Evolutionary conservation across 169 alveolate species (phyloP), one percentile per base, ranked within the genome.

Genomic region (Eimeria praecox): DNA sequence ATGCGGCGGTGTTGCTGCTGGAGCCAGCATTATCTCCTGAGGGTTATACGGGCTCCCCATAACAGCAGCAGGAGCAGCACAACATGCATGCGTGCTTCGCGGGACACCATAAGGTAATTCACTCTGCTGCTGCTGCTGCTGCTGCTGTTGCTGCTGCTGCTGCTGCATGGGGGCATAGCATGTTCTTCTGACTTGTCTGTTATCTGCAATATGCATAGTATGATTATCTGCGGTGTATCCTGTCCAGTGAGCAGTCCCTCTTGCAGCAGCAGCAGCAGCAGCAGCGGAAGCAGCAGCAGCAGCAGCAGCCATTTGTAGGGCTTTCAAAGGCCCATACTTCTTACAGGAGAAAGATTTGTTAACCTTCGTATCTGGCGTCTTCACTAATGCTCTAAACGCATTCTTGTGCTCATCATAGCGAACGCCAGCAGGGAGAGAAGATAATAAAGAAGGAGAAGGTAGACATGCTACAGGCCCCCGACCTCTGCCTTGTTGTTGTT

Each of bases 61-160:
- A 16, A 73, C 20, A 3, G 85, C 52, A 35, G 85, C 85, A 35
- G 85, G 49, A 73, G 49, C 77, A 66, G 77, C 18, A 20, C 30
- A 24, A 18, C n/a, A 18, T 10, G 85, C 44, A n/a, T n/a, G n/a
- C n/a, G n/a, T n/a, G n/a, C n/a, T n/a, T n/a, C n/a, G n/a, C 14
- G 85, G 85, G n/a, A 40, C 85, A 30, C 52, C 85, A 73, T 3
- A 27, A 18, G 85, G 54, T 35, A 30, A 30, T 27, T 27, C 85
- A 5, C n/a, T 16, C 6, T 22, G 77, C 56, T 49, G 56, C 56
- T 49, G 85, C 85, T 30, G 40, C 40, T 73, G 52, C 40, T 27
- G 85, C 85, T 73, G 85, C 85, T 27, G 85, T 46, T 73, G 85
- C 85, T 73, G 85, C 85, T 73, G 85, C 49, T 73, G 85, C 85